Evolutionary conservation across 2,329 filamentous ascomycete genomes (phyloP), one percentile per base, ranked within the genome.

Genomic region (Grosmannia penicillata): DNA sequence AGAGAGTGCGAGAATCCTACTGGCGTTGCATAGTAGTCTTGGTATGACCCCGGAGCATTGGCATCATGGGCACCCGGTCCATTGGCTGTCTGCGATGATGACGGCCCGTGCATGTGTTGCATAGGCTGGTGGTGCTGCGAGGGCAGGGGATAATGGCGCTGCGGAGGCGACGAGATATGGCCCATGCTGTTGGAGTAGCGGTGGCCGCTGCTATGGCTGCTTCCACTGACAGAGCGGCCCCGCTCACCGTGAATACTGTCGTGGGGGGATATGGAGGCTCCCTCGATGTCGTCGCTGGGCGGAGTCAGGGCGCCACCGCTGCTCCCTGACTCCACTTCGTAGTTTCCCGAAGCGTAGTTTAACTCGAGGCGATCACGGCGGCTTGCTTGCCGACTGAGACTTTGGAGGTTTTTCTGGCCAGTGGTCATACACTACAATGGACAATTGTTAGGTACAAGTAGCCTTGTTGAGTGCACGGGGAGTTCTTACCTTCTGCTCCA

Each of bases 361-460:
- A 58, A 59, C 57, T 69, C 69, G 48, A 72, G 60, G 43, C 72
- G 72, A 60, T 76, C 77, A 50, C 77, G 77, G 47, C 77, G 73
- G 42, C 72, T 66, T 41, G 71, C 74, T 40, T 77, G 70, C 44
- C 81, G 73, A 46, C 76, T 69, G 37, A 75, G 72, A 49, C 76
- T 75, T 54, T 80, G 77, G 41, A 91, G 69, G 56, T 83, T 86
- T 61, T 86, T 89, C 49, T 89, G 64, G 26, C 84, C 83, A 52
- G 81, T 82, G 55, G 81, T 77, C 76, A 91, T 83, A 60, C 81
- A 85, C 82, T 89, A 47, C 33, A 15, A 41, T 36, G 38, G 10
- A 5, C 8, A 3, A 21, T 7, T 8, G 21, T 30, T 9, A 37
- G 27, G 10, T 13, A n/a, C 8, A 18, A n/a, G 10, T 17, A 18